Conservation (phyloP, 139 green algal genomes). For the Dunaliella sp. region DNA sequence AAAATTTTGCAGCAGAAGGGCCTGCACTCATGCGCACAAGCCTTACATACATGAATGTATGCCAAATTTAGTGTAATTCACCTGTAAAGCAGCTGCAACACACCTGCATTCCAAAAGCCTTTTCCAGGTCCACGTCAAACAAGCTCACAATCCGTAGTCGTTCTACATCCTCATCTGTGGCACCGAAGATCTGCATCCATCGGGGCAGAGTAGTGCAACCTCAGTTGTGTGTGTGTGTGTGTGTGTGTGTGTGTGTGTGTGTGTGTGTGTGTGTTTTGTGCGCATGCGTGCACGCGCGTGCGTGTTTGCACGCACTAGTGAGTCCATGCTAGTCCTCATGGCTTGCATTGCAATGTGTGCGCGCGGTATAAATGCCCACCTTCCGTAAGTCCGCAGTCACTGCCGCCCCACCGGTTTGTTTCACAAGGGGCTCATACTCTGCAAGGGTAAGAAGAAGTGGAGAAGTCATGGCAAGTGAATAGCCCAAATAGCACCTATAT, state of each 20-base stretch:
- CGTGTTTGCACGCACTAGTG: too few species aligned
- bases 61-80: too few species aligned
- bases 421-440: conserved; percentile 73
- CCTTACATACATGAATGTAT: too few species aligned
- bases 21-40: too few species aligned
- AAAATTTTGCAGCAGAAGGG: too few species aligned
- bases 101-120: background rate
- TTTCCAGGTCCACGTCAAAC: conserved; percentile 17
- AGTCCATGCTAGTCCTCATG: background rate
- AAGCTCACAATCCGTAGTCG: conserved; percentile 15
- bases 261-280: too few species aligned
- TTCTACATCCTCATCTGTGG: conserved; percentile 53
- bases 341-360: too few species aligned
- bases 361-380: too few species aligned
- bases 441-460: background rate
- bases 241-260: background rate
- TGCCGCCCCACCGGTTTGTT: conserved; percentile 42
- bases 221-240: too few species aligned
- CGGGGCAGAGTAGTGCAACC: background rate
- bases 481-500: too few species aligned
- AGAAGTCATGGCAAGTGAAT: too few species aligned
- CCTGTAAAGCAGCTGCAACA: too few species aligned
- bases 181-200: conserved; percentile 85
- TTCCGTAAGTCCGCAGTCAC: conserved; percentile 52
- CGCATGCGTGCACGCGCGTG: background rate